These are phyloP conservation scores for Lodderomyces pseudojiufengensis DNA, from an alignment of 1,139 yeast species.

Conservation along the genomic window DNA sequence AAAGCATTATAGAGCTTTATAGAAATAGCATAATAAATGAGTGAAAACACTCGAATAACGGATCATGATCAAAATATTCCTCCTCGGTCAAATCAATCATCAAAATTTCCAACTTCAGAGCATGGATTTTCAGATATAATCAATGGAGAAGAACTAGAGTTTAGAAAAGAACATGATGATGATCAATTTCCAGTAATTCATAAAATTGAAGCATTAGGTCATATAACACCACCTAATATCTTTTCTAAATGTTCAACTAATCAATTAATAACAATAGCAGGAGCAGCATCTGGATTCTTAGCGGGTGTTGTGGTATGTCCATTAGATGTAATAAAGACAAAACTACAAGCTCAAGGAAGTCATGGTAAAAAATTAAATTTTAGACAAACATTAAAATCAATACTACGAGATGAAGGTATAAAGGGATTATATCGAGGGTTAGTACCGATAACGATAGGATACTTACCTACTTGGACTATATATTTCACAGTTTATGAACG, in stretches of 20 bases:
- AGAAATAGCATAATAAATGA: background rate
- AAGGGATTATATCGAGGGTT: slow-evolving; percentile 86
- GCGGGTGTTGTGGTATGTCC: slow-evolving; percentile 50
- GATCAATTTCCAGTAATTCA: slow-evolving; percentile 21
- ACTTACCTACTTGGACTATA: slow-evolving; percentile 96
- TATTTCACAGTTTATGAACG: slow-evolving; percentile 87
- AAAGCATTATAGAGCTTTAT: background rate
- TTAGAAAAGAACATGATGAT: slow-evolving; percentile 22
- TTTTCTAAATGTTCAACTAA: slow-evolving; percentile 25
- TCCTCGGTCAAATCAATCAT: background rate
- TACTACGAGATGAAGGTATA: slow-evolving; percentile 72
- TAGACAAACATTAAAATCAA: slow-evolving; percentile 56
- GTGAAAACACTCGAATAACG: slow-evolving; percentile 2
- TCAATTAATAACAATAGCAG: slow-evolving; percentile 41
- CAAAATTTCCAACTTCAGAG: background rate
- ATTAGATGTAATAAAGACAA: slow-evolving; percentile 44
- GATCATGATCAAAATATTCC: slow-evolving; percentile 1
- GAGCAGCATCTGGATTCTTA: slow-evolving; percentile 45
- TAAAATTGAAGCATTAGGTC: slow-evolving; percentile 20
- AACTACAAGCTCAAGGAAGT: slow-evolving; percentile 43
- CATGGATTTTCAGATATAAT: slow-evolving; percentile 36
- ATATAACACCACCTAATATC: slow-evolving; percentile 21
- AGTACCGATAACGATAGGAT: slow-evolving; percentile 87
- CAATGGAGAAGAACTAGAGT: slow-evolving; percentile 40
- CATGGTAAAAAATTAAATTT: slow-evolving; percentile 50